Conservation (phyloP, 2,329 filamentous ascomycete species). For the Pseudogymnoascus sp. region DNA sequence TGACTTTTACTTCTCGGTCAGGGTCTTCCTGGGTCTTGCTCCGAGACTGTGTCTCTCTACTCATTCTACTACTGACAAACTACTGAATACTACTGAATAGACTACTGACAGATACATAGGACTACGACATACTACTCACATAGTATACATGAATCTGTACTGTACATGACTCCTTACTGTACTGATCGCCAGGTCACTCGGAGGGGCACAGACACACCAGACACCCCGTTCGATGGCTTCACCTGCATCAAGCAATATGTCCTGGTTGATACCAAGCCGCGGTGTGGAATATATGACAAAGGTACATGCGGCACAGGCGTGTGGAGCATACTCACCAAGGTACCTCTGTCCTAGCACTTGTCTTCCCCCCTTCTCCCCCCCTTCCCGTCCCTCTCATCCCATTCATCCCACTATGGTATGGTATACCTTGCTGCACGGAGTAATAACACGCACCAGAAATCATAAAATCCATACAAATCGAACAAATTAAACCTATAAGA, state of each 20-base stretch:
- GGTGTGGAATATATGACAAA: background rate
- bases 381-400: background rate
- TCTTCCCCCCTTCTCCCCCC: background rate
- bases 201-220: background rate
- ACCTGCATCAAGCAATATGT: slow-evolving; percentile 6
- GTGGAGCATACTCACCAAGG: slow-evolving; percentile 3
- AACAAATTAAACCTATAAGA: background rate
- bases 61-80: background rate
- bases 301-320: background rate
- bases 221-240: background rate
- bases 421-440: background rate
- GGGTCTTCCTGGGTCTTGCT: background rate
- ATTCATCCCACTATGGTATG: background rate
- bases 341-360: background rate
- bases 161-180: background rate
- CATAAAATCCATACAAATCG: background rate
- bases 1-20: background rate
- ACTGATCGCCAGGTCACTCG: background rate
- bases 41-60: slow-evolving; percentile 1
- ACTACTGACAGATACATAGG: slow-evolving; percentile 3
- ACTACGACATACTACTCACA: background rate
- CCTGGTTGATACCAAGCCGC: background rate
- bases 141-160: background rate
- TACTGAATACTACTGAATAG: slow-evolving; percentile 5
- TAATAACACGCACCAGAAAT: background rate